A percentile compares a stretch with the other conserved stretches of the same genome.
phyloP scores from a whole-genome alignment of 306 rosid genomes.

The Cicer bijugum region DNA sequence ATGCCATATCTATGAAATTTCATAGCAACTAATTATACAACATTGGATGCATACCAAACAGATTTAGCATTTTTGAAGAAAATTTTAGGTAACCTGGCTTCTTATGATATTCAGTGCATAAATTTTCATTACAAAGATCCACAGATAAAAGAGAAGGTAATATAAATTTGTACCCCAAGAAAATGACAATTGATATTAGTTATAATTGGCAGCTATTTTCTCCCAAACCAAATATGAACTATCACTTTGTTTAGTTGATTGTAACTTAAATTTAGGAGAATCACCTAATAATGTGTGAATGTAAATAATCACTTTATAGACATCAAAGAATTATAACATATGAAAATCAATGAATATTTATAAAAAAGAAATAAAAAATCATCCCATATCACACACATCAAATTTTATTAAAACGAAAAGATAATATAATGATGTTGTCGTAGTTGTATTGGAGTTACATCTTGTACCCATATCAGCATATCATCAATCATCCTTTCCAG shows the following conservation, averaged over 20 bases:
- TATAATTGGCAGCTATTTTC: constrained; percentile 29
- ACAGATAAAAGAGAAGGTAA: background rate
- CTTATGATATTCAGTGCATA: constrained; percentile 4
- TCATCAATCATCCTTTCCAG: no score
- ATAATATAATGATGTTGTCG: no score
- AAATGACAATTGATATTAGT: constrained; percentile 6
- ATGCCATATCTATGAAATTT: constrained; percentile 26
- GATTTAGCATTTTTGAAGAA: constrained; percentile 27
- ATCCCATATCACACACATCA: no score
- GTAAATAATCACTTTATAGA: no score
- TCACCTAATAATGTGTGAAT: no score
- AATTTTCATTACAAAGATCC: background rate
- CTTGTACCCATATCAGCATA: no score
- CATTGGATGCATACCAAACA: constrained; percentile 34
- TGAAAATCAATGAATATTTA: no score
- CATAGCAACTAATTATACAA: constrained; percentile 7
- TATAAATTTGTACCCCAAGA: background rate
- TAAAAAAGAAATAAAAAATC: no score
- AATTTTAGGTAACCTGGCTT: background rate
- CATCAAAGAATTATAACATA: no score
- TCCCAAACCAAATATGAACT: constrained; percentile 24
- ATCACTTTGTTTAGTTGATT: constrained; percentile 14
- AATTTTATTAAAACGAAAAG: no score
- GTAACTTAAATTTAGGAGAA: no score
- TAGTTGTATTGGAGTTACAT: no score